These are phyloP conservation scores for Priceomyces fermenticarens DNA, from an alignment of 805 yeast species.

Conservation along the genomic window DNA sequence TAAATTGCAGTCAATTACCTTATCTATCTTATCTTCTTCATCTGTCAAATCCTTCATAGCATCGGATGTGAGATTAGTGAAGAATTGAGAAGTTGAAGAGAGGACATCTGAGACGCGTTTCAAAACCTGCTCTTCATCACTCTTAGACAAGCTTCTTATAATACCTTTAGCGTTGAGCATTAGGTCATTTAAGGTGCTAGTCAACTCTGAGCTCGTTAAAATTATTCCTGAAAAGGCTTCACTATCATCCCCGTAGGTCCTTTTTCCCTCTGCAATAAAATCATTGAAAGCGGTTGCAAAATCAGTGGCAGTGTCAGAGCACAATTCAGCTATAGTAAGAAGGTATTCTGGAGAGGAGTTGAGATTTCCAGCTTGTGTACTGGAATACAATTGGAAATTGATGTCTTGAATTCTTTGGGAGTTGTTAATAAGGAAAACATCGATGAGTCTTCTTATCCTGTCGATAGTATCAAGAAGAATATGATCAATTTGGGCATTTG, in stretches of 20 bases:
- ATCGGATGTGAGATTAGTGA: constrained; percentile 55
- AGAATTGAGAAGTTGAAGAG: constrained; percentile 57
- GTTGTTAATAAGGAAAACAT: constrained; percentile 67
- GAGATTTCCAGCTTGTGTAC: constrained; percentile 79
- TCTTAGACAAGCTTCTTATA: constrained; percentile 49
- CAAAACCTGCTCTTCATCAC: constrained; percentile 52
- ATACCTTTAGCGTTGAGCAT: constrained; percentile 71
- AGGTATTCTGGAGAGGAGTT: constrained; percentile 70
- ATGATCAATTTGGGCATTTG: constrained; percentile 58
- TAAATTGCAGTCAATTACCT: constrained; percentile 71
- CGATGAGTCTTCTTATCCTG: constrained; percentile 54
- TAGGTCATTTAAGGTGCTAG: constrained; percentile 60
- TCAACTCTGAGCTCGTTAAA: constrained; percentile 58
- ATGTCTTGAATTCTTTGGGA: constrained; percentile 72
- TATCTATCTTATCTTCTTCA: constrained; percentile 68
- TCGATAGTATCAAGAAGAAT: constrained; percentile 46
- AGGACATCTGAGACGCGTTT: constrained; percentile 55
- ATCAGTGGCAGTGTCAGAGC: constrained; percentile 69
- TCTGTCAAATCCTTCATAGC: constrained; percentile 47
- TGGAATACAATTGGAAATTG: constrained; percentile 66
- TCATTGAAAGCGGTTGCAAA: constrained; percentile 76
- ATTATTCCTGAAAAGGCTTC: constrained; percentile 64
- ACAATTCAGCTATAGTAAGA: constrained; percentile 65
- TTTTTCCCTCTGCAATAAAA: constrained; percentile 72
- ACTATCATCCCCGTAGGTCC: constrained; percentile 32